Conservation (phyloP, 2,329 filamentous ascomycete species). For the Monilinia aucupariae region DNA sequence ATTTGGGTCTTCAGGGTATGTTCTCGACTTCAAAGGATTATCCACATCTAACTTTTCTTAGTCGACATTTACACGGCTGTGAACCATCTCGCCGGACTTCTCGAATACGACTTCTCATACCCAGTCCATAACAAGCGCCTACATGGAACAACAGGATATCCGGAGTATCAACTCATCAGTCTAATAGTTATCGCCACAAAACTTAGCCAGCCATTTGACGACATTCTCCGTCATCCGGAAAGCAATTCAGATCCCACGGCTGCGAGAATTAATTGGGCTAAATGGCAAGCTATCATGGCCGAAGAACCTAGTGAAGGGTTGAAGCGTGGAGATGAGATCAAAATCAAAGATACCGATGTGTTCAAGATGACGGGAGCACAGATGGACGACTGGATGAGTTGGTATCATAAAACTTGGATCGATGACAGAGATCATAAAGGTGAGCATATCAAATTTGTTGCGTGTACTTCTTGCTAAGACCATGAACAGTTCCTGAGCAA, state of each 20-base stretch:
- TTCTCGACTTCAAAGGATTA: constrained; percentile 12
- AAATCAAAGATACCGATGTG: constrained; percentile 57
- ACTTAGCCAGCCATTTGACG: constrained; percentile 70
- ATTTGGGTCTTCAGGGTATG: constrained; percentile 69
- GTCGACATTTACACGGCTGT: constrained; percentile 60
- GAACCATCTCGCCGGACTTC: constrained; percentile 43
- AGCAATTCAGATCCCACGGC: constrained; percentile 51
- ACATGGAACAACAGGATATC: constrained; percentile 51
- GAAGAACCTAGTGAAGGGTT: constrained; percentile 31
- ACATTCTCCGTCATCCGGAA: constrained; percentile 45
- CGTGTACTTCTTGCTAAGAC: constrained; percentile 3
- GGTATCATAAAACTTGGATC: constrained; percentile 65
- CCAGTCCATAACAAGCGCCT: constrained; percentile 43
- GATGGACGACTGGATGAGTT: constrained; percentile 72
- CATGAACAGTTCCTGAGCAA: constrained; percentile 32
- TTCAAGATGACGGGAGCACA: constrained; percentile 54
- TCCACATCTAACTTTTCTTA: constrained; percentile 36
- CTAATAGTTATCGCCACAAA: constrained; percentile 73
- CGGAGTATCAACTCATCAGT: constrained; percentile 69
- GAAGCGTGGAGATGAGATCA: constrained; percentile 43
- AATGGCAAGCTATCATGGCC: constrained; percentile 55
- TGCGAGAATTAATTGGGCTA: constrained; percentile 64
- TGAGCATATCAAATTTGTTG: constrained; percentile 24
- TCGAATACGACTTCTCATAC: constrained; percentile 52
- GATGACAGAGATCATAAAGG: constrained; percentile 41